A percentile compares a stretch with the other conserved stretches of the same genome.
Conservation (phyloP, 441 rosid species). For the Adansonia gregorii region DNA sequence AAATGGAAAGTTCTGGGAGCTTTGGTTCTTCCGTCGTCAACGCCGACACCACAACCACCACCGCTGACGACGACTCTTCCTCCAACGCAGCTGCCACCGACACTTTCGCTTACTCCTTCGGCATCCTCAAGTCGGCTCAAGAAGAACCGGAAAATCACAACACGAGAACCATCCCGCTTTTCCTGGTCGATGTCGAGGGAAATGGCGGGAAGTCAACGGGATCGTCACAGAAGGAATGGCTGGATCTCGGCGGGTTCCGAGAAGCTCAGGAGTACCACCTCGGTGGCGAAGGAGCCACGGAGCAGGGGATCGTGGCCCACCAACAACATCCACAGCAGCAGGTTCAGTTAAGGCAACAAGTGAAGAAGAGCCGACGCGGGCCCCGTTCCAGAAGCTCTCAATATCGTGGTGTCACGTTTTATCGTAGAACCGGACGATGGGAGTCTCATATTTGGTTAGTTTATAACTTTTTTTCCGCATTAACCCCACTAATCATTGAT, state of each 20-base stretch:
- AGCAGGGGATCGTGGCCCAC: slow-evolving; percentile 32
- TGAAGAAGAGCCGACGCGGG: slow-evolving; percentile 82
- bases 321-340: slow-evolving; percentile 26
- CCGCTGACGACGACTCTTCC: slow-evolving; percentile 39
- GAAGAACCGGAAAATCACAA: slow-evolving; percentile 10
- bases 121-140: slow-evolving; percentile 24
- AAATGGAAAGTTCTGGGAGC: slow-evolving; percentile 46
- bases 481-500: neutral
- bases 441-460: slow-evolving; percentile 91
- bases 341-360: slow-evolving; percentile 39
- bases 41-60: slow-evolving; percentile 26
- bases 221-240: slow-evolving; percentile 36
- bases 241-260: slow-evolving; percentile 39
- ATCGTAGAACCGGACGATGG: slow-evolving; percentile 94
- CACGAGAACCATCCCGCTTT: slow-evolving; percentile 45
- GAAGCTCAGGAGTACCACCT: slow-evolving; percentile 19
- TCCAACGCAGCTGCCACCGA: slow-evolving; percentile 32
- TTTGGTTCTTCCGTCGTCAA: slow-evolving; percentile 42
- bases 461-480: neutral
- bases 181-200: slow-evolving; percentile 38
- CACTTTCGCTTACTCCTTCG: slow-evolving; percentile 30
- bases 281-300: slow-evolving; percentile 23
- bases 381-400: slow-evolving; percentile 91
- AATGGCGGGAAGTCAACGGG: slow-evolving; percentile 20
- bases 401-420: slow-evolving; percentile 91